Evolutionary conservation across 225 moss, liverwort and hornwort species (phyloP), one percentile per base, ranked within the genome.

Genomic region (Physcomitrium patens): DNA sequence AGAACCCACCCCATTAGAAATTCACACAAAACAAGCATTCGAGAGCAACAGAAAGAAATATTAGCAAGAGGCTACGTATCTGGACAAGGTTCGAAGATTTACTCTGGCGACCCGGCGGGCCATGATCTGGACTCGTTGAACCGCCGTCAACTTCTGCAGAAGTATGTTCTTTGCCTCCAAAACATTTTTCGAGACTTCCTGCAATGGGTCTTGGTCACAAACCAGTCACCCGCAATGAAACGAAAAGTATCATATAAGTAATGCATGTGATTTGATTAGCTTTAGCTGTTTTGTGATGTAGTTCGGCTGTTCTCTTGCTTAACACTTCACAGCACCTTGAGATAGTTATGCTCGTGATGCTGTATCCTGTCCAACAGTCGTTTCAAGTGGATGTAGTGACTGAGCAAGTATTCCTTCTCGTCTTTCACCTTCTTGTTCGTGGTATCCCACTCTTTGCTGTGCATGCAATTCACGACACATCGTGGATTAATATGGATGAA

Each of bases 171-270:
- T 86, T 17, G 92, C 85, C 0, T 91, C 87, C 22, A 74, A 80
- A 76, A 85, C 96, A 83, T 80, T 78, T 69, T 80, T 91, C 37
- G 96, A 96, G 48, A 92, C 83, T 37, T 81, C 90, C 88, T 94
- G 50, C 46, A 67, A 26, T 58, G 1, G 44, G 5, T 37, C 31
- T 37, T 37, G 31, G 31, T 37, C 31, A 37, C 31, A 37, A 37
- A 37, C 7, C 0, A 37, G 7, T 7, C 31, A 3, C 2, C 2
- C 31, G 4, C 31, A 37, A 45, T 52, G 11, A 45, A 65, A 28
- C 18, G 45, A 12, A 46, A 68, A 9, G 12, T 48, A 53, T 23
- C 18, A 37, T 37, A 37, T 4, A 37, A 31, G 31, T 37, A 37
- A 37, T 37, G 31, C 31, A 37, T 7, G 31, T 37, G 31, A 37